These are phyloP conservation scores for Dothideomycetes sp. DNA, from an alignment of 2,329 filamentous ascomycete species.

Conservation along the genomic window DNA sequence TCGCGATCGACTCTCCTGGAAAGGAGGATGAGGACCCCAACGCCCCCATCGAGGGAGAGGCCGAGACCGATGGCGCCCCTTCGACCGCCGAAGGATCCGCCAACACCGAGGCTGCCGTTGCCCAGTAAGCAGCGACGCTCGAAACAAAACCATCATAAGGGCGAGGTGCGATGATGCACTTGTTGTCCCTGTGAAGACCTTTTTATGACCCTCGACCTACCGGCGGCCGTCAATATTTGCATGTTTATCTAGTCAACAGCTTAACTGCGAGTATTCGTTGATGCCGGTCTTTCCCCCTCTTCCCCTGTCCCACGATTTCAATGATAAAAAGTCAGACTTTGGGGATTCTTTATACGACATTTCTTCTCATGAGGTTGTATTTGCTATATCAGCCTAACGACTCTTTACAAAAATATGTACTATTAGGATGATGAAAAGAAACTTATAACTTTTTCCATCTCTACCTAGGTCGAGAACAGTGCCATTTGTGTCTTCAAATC, in stretches of 20 bases:
- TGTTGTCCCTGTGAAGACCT: background rate
- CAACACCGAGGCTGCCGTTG: conserved; percentile 11
- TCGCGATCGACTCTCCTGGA: conserved; percentile 97
- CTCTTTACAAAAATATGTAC: conserved; percentile 7
- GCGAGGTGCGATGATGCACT: background rate
- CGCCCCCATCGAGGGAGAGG: conserved; percentile 29
- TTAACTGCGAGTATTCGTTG: conserved; percentile 7
- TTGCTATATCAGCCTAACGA: conserved; percentile 3
- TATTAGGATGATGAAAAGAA: conserved; percentile 8
- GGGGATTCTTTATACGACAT: background rate
- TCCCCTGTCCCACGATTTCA: background rate
- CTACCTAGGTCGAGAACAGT: background rate
- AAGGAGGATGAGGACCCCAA: conserved; percentile 77
- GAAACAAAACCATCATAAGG: background rate
- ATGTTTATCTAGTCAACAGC: conserved; percentile 3
- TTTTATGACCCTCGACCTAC: background rate
- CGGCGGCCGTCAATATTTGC: conserved; percentile 6
- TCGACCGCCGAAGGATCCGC: conserved; percentile 24
- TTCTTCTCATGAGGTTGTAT: background rate
- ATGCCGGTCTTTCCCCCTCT: conserved; percentile 2
- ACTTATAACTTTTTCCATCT: background rate
- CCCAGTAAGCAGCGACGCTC: conserved; percentile 9
- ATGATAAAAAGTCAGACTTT: background rate
- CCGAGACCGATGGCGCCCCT: conserved; percentile 20
- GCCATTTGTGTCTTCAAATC: background rate